Evolutionary conservation across 2,329 filamentous ascomycete species (phyloP).

Genomic region (Dryadomyces sulphureus): DNA sequence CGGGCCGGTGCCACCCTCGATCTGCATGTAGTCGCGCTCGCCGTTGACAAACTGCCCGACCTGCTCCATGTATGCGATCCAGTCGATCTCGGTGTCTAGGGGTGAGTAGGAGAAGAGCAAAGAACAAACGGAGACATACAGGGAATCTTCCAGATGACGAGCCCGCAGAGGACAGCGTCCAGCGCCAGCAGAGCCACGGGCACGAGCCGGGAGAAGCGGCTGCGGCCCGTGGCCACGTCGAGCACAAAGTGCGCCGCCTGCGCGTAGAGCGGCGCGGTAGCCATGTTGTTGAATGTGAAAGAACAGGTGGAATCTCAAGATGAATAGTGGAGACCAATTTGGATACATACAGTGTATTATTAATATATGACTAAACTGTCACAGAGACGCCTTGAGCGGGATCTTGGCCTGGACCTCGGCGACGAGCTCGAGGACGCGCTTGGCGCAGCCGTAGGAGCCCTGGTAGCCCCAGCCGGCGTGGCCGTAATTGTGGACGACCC

Average conservation of each 20-base stretch:
- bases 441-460: slow-evolving; percentile 55
- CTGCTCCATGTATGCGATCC: slow-evolving; percentile 94
- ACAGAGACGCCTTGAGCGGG: slow-evolving; percentile 2
- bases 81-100: slow-evolving; percentile 90
- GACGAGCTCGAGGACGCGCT: slow-evolving; percentile 51
- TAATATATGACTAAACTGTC: no score
- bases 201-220: slow-evolving; percentile 32
- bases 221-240: slow-evolving; percentile 32
- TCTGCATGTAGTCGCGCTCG: slow-evolving; percentile 75
- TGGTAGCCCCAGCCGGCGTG: slow-evolving; percentile 68
- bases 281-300: slow-evolving; percentile 4
- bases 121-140: slow-evolving; percentile 40
- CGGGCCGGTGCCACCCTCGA: slow-evolving; percentile 79
- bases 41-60: slow-evolving; percentile 64
- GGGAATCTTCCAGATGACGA: slow-evolving; percentile 68
- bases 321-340: not conserved
- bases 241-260: slow-evolving; percentile 18
- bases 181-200: slow-evolving; percentile 49
- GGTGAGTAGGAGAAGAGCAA: not conserved
- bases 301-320: not conserved
- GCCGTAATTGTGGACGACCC: slow-evolving; percentile 71
- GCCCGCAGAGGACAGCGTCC: slow-evolving; percentile 56
- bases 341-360: not conserved
- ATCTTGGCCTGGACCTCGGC: slow-evolving; percentile 33
- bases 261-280: slow-evolving; percentile 8